These are phyloP conservation scores for Camelina laxa DNA, from an alignment of 345 rosid species.

Conservation along the genomic window DNA sequence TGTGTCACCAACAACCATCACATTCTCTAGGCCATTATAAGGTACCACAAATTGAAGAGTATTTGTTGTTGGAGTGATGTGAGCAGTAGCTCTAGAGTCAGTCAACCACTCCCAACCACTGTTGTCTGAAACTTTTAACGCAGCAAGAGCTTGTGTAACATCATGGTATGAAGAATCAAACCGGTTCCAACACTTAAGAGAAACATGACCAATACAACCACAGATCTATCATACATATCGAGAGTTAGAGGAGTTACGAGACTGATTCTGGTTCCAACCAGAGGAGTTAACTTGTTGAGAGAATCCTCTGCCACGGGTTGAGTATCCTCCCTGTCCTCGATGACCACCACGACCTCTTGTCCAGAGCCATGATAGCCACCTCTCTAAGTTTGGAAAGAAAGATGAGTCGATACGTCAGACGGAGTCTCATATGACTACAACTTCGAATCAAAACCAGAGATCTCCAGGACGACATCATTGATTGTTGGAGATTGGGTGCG, in stretches of 20 bases:
- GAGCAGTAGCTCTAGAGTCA: not conserved
- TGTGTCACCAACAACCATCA: not conserved
- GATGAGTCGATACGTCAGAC: rapidly evolving
- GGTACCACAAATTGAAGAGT: too few species aligned
- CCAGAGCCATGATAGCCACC: too few species aligned
- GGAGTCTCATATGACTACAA: not conserved
- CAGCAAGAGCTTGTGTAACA: not conserved
- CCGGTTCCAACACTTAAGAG: not conserved
- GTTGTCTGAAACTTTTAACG: not conserved
- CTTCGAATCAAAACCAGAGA: not conserved
- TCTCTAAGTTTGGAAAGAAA: not conserved
- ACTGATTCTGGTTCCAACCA: not conserved
- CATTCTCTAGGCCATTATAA: not conserved
- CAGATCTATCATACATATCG: not conserved
- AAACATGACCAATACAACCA: not conserved
- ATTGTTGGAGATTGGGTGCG: rapidly evolving
- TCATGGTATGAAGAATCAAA: not conserved
- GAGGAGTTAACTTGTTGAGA: too few species aligned
- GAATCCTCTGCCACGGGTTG: too few species aligned
- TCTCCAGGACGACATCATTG: not conserved
- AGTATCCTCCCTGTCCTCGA: too few species aligned
- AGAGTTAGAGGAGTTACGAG: not conserved
- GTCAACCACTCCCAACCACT: not conserved
- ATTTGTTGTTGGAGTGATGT: not conserved
- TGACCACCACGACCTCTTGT: not conserved